Base-by-base conservation (phyloP, 1,139 yeast genomes). In the Taphrina sp. region DNA sequence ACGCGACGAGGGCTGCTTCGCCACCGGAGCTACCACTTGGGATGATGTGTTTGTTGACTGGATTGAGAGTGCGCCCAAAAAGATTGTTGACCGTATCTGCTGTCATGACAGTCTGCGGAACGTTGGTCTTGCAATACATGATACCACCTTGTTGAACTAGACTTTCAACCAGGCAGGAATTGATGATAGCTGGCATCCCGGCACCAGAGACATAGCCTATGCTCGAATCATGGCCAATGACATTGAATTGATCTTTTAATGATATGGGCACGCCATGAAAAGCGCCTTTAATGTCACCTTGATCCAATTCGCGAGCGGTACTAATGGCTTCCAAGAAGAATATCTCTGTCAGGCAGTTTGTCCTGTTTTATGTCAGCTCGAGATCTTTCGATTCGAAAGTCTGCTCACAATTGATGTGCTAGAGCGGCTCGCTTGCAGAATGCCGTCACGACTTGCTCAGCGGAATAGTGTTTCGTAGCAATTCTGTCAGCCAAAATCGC, bases 241-340 rank as follows among this genome's bases (percentile, higher is more conserved):
- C 42, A 41, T 54, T 43, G 44, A 52, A 41, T 20, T 49, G 45
- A 67, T 85, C 94, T 65, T 85, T 85, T 59, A 85, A 71, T 1
- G 92, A 83, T 33, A 85, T 70, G 12, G 94, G 94, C 37, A 85
- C 71, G 19, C 94, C 94, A 36, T 79, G 83, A 14, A 80, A 66
- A n/a, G 78, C 78, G 8, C 83, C 83, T 5, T 70, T 60, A 0
- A 70, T 58, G 38, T 69, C 64, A 0, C 76, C 77, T 8, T 67
- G 70, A 61, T 81, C 85, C 59, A 78, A 69, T 58, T 69, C 69
- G 59, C 72, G 66, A 0, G 85, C 85, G 39, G 76, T 67, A 24
- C 61, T 63, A 14, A 75, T 61, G 8, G 70, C 70, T 26, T 62
- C 61, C n/a, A 62, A 63, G 47, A 63, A 67, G 53, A 65, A 57